Base-by-base conservation (phyloP, 2,329 filamentous ascomycete genomes). In the Ilyonectria sp. region DNA sequence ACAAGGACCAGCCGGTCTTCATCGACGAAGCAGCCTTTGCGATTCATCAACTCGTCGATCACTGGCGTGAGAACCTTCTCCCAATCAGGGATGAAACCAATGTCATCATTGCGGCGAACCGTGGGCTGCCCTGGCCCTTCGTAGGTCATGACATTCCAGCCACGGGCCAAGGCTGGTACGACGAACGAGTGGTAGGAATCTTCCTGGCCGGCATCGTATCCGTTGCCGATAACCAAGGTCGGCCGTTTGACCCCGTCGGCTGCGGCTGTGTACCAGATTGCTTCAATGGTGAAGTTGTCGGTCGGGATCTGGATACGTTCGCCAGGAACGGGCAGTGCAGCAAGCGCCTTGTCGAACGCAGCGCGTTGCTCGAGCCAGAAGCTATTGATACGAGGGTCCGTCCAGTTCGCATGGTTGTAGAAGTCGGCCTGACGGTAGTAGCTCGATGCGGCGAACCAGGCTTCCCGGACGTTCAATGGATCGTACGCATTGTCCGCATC, bases 391-490 rank as follows among this genome's bases (percentile, higher is more conserved):
- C 79, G 78, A 3, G 82, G 80, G 58, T 86, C 80, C 10, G 58
- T 75, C 76, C 73, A 75, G 71, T 86, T 81, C 1, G 74, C 78
- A 57, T 82, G 79, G 10, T 84, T 73, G 69, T 79, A 86, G 67
- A 83, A 82, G 65, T 82, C 79, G 11, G 84, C 80, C 0, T 71
- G 56, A 23, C 83, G 80, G 69, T 79, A 85, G 71, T 86, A 86
- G 0, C 73, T 79, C 1, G 83, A 68, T 2, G 82, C 79, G 4
- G 75, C 77, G 69, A 85, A 84, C 13, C 50, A 73, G 5, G 70
- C 57, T 6, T 70, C 66, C 10, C 74, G 66, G 13, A 69, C 75
- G 7, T 74, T 76, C 19, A 76, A 29, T 0, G 75, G 75, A 44
- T 77, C 63, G 3, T 70, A 74, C 2, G 49, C 49, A 1, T 58